These are phyloP conservation scores for Trichoderma erinaceum DNA, from an alignment of 495 filamentous ascomycete species.

Conservation along the genomic window DNA sequence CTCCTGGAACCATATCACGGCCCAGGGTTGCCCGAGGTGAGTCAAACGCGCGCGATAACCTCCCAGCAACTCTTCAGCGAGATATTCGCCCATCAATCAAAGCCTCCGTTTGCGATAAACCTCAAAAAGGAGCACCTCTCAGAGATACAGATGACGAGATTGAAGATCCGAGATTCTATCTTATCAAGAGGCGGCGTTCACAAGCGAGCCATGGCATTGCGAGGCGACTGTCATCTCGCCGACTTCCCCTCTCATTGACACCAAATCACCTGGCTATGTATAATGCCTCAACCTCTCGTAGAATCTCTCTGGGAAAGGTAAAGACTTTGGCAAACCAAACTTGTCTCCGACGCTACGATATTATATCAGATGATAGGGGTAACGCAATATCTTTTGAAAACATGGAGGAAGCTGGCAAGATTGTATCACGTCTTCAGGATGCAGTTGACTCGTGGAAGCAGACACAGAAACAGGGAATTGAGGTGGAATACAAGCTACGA, in stretches of 20 bases:
- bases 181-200: slow-evolving; percentile 4
- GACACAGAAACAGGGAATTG: background rate
- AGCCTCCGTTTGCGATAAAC: background rate
- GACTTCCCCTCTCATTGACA: background rate
- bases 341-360: background rate
- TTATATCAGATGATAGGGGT: background rate
- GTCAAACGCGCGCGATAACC: background rate
- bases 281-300: background rate
- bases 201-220: background rate
- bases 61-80: too few relatives aligned
- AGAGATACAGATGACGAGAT: too few relatives aligned
- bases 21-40: background rate
- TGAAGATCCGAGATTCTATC: background rate
- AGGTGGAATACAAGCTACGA: background rate
- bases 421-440: background rate
- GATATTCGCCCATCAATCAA: background rate
- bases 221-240: background rate
- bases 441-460: background rate
- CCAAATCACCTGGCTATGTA: background rate
- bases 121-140: background rate
- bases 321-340: background rate
- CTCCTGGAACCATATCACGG: background rate
- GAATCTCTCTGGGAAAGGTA: background rate
- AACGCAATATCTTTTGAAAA: background rate
- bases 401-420: slow-evolving; percentile 2